A percentile compares a stretch with the other conserved stretches of the same genome.
Evolutionary conservation across 805 yeast genomes (phyloP).

Genomic region (Candida anglica): DNA sequence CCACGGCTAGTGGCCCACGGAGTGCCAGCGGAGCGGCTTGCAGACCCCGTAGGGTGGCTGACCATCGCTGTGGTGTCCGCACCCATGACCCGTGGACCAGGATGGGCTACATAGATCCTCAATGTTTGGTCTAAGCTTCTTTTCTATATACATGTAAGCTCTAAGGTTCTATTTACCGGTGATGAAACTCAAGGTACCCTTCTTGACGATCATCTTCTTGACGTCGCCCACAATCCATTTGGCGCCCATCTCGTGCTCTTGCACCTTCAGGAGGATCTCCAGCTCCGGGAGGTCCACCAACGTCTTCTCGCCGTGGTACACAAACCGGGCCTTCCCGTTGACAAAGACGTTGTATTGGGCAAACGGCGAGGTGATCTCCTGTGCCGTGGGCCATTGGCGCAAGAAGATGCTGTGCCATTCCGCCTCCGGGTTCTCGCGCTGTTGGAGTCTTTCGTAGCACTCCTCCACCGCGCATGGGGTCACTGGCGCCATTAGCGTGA

Average conservation of each 20-base stretch:
- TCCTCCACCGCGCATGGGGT: constrained; percentile 84
- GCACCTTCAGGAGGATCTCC: constrained; percentile 33
- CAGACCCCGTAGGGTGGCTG: too few species aligned
- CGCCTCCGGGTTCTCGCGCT: constrained; percentile 8
- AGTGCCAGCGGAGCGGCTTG: too few species aligned
- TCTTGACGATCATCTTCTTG: constrained; percentile 54
- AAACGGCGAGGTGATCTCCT: constrained; percentile 34
- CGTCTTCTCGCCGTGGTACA: constrained; percentile 29
- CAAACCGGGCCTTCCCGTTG: constrained; percentile 66
- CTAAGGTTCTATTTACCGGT: constrained; percentile 1
- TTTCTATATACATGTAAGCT: neutral
- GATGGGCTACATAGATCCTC: neutral
- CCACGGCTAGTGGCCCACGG: too few species aligned
- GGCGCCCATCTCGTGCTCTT: constrained; percentile 32
- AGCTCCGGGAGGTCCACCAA: constrained; percentile 31
- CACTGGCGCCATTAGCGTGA: constrained; percentile 72
- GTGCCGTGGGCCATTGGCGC: constrained; percentile 62
- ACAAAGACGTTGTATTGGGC: constrained; percentile 57
- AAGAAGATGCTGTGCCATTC: constrained; percentile 49
- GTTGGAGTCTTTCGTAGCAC: constrained; percentile 55
- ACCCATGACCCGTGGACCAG: too few species aligned
- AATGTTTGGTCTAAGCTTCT: neutral
- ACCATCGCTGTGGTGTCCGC: too few species aligned
- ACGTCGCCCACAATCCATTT: constrained; percentile 42
- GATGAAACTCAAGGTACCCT: constrained; percentile 12